Evolutionary conservation across 2,329 filamentous ascomycete genomes (phyloP).

Genomic region (Pseudopyrenochaeta lycopersici): DNA sequence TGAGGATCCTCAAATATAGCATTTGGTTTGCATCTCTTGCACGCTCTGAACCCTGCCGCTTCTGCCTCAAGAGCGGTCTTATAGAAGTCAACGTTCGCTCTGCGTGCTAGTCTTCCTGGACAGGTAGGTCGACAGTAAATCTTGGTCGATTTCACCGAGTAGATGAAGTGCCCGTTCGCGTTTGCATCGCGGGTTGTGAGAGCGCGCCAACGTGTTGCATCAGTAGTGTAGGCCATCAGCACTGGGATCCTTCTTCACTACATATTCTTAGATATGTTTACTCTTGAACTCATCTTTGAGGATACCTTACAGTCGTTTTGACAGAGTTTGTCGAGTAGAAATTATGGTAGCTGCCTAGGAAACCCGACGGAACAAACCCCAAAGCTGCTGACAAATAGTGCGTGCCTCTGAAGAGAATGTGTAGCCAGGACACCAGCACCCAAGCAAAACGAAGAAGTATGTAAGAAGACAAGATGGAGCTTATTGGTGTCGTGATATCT

Average conservation of each 20-base stretch:
- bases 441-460: too few species aligned
- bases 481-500: background rate
- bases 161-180: constrained; percentile 60
- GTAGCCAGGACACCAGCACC: too few species aligned
- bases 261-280: background rate
- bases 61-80: constrained; percentile 57
- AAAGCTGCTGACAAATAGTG: too few species aligned
- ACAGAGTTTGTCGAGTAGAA: too few species aligned
- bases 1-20: constrained; percentile 52
- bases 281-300: background rate
- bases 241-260: background rate
- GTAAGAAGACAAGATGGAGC: too few species aligned
- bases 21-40: constrained; percentile 66
- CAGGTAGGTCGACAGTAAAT: constrained; percentile 71
- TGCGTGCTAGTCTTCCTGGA: constrained; percentile 65
- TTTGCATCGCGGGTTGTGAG: constrained; percentile 55
- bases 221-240: constrained; percentile 42
- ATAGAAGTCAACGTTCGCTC: constrained; percentile 67
- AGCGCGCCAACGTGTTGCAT: constrained; percentile 50
- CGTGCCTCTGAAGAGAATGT: too few species aligned
- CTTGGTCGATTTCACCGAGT: constrained; percentile 64
- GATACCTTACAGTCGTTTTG: background rate
- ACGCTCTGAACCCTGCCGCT: constrained; percentile 62
- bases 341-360: too few species aligned
- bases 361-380: too few species aligned